Conservation (phyloP, 179 eudicot species). For the Carnegiea gigantea region DNA sequence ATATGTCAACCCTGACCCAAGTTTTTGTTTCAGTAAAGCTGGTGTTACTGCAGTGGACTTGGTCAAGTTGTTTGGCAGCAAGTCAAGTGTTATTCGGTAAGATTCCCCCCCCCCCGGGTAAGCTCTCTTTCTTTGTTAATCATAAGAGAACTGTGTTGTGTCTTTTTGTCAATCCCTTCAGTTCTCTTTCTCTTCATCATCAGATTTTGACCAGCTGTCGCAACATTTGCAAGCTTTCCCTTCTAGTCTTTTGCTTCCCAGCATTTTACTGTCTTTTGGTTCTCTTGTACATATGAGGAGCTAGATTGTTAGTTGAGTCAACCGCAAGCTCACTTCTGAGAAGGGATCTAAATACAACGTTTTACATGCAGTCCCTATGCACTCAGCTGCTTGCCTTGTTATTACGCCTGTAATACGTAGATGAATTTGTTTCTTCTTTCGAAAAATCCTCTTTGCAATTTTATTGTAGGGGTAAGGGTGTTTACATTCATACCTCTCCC, state of each 20-base stretch:
- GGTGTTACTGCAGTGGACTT: constrained; percentile 77
- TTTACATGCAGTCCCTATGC: neutral
- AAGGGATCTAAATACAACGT: neutral
- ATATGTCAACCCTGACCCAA: neutral
- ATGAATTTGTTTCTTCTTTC: neutral
- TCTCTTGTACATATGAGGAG: no score
- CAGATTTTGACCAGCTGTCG: no score
- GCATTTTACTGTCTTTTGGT: neutral
- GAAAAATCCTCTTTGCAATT: neutral
- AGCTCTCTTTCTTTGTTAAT: neutral
- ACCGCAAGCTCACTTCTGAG: no score
- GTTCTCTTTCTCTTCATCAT: neutral
- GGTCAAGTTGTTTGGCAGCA: constrained; percentile 80
- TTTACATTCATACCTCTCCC: neutral
- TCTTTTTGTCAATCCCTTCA: neutral
- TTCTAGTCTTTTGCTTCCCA: neutral
- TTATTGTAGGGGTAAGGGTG: neutral
- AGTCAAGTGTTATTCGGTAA: constrained; percentile 85
- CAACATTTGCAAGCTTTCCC: constrained; percentile 9
- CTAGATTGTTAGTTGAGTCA: no score
- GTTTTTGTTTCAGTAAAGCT: constrained; percentile 53
- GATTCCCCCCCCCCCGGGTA: neutral
- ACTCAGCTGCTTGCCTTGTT: neutral
- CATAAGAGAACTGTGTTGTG: neutral
- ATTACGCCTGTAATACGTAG: neutral